Conservation (phyloP, 2,329 filamentous ascomycete species). For the Monosporascus cannonballus region DNA sequence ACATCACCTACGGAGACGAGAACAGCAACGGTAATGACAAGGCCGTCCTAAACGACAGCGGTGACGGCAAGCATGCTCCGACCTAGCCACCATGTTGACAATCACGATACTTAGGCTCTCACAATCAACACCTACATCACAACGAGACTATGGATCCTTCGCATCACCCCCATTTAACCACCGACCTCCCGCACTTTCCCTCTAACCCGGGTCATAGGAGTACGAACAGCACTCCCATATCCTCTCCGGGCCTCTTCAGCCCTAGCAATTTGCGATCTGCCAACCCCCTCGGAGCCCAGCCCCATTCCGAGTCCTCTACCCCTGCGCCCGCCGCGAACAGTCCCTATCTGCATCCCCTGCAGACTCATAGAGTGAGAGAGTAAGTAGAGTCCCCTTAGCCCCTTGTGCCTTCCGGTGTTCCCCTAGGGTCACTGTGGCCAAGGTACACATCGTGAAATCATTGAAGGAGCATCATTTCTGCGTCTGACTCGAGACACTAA, state of each 20-base stretch:
- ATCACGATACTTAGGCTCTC: slow-evolving; percentile 13
- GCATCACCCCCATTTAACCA: slow-evolving; percentile 29
- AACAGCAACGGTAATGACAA: not conserved
- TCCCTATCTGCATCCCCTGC: slow-evolving; percentile 63
- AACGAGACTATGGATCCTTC: slow-evolving; percentile 26
- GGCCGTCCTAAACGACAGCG: not conserved
- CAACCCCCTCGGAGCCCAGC: slow-evolving; percentile 34
- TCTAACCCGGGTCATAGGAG: slow-evolving; percentile 38
- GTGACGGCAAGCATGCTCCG: not conserved
- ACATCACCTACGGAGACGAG: not conserved
- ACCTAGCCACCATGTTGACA: slow-evolving; percentile 22
- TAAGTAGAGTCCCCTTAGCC: slow-evolving; percentile 37
- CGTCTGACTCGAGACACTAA: slow-evolving; percentile 3
- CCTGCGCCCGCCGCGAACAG: slow-evolving; percentile 44
- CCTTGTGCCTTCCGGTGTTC: not conserved
- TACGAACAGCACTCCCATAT: slow-evolving; percentile 50
- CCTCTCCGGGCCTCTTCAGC: slow-evolving; percentile 57
- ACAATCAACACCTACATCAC: slow-evolving; percentile 14
- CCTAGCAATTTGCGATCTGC: slow-evolving; percentile 26
- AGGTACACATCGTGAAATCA: not conserved
- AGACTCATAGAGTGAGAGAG: slow-evolving; percentile 71
- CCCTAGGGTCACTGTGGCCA: not conserved
- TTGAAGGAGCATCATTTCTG: not conserved
- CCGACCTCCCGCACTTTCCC: slow-evolving; percentile 28
- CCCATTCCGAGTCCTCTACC: slow-evolving; percentile 48